A percentile compares a stretch with the other conserved stretches of the same genome.
Evolutionary conservation across 2,329 filamentous ascomycete species (phyloP).

Genomic region (Pseudocercospora musae): DNA sequence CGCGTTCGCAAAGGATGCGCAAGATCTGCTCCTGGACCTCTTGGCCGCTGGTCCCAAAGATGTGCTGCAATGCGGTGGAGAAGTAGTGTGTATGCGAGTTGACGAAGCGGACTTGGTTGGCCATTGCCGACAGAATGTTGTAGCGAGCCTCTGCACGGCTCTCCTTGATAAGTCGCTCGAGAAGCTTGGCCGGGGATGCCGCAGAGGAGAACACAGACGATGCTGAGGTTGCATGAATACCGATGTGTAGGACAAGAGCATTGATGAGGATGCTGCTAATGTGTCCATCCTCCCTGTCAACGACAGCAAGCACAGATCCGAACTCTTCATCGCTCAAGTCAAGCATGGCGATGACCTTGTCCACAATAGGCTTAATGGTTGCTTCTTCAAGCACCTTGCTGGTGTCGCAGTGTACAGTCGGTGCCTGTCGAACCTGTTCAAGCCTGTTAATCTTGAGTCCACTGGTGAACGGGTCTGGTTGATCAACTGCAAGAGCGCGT

Average conservation of each 20-base stretch:
- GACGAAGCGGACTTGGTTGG: conserved; percentile 88
- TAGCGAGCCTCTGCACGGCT: conserved; percentile 76
- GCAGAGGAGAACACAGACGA: conserved; percentile 62
- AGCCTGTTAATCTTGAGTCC: conserved; percentile 73
- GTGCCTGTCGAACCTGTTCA: conserved; percentile 68
- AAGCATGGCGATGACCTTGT: conserved; percentile 41
- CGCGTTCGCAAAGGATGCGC: conserved; percentile 79
- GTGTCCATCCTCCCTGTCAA: conserved; percentile 52
- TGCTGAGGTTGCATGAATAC: conserved; percentile 64
- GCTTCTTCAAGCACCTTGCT: conserved; percentile 48
- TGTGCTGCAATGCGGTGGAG: conserved; percentile 75
- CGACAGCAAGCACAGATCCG: conserved; percentile 70
- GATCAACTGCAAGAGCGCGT: conserved; percentile 61
- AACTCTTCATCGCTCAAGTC: conserved; percentile 67
- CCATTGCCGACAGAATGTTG: conserved; percentile 76
- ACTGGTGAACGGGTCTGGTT: conserved; percentile 68
- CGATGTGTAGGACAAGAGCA: conserved; percentile 79
- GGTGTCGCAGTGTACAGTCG: conserved; percentile 63
- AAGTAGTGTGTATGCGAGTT: conserved; percentile 92
- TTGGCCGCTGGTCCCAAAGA: conserved; percentile 59
- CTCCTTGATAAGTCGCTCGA: conserved; percentile 74
- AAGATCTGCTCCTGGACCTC: conserved; percentile 90
- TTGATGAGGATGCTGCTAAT: conserved; percentile 62
- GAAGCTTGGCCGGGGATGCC: conserved; percentile 65
- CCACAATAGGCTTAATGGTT: conserved; percentile 54